Evolutionary conservation across 2,329 filamentous ascomycete genomes (phyloP), one percentile per base, ranked within the genome.

Genomic region (Blastomyces silverae): DNA sequence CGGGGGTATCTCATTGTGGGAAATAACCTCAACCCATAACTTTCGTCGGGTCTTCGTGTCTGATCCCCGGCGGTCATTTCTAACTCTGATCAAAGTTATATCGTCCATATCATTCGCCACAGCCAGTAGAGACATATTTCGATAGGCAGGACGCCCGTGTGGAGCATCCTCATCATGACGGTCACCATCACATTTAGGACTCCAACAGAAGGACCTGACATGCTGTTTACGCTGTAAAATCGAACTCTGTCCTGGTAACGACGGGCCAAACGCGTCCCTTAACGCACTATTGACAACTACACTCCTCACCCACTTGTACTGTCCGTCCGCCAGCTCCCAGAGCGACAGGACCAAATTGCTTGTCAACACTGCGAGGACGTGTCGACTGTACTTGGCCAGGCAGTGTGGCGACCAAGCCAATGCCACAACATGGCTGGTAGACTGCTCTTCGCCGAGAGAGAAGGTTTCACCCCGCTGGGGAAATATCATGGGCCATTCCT

Each of bases 401-500:
- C 85, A 84, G 7, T 81, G 77, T 1, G 82, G 77, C 5, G 85
- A 87, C 85, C 85, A 87, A 10, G 79, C 75, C 28, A 86, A 70
- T 2, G 75, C 74, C n/a, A 78, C 72, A 2, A 84, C 80, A 53
- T 76, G 76, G 66, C 82, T 82, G 1, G 75, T 70, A 0, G 84
- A 86, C 62, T 85, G 80, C 70, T 87, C 85, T 67, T 85, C 83
- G 2, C 84, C 85, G 31, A 86, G 70, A 0, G 84, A 86, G 69
- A 83, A 84, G 22, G 78, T 74, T 17, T 76, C 69, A 39, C 80
- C 77, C 15, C 78, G 75, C 20, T 81, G 77, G 11, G 83, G 80
- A 13, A 79, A 72, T 61, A 80, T 78, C n/a, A 67, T 68, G 0
- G 78, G 73, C 78, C 79, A 81, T 70, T 87, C 85, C 7, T 76